phyloP scores from a whole-genome alignment of 441 rosid genomes.

The Dalechampia spathulata region DNA sequence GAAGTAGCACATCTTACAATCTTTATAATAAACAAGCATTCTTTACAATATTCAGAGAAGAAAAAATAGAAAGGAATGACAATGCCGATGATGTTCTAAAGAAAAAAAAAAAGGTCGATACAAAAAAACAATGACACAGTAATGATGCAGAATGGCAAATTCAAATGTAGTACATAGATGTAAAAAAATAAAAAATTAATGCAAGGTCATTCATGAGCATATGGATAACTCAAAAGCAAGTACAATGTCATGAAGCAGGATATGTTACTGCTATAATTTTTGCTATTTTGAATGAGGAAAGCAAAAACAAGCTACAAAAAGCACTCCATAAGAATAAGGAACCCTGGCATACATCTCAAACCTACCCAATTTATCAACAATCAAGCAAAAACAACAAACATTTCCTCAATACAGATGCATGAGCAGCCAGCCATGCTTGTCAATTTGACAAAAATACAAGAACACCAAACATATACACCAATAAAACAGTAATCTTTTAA shows the following conservation, averaged over 20 bases:
- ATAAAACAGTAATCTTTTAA: not conserved
- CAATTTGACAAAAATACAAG: not conserved
- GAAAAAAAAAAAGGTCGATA: not conserved
- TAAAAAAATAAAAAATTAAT: not conserved
- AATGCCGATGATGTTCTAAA: not conserved
- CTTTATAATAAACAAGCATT: not conserved
- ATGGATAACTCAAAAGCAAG: not conserved
- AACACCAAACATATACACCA: not conserved
- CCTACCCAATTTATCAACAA: not conserved
- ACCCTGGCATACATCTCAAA: not conserved
- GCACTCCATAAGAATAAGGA: not conserved
- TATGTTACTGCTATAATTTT: no score
- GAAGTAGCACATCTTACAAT: slow-evolving; percentile 12
- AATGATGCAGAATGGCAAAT: not conserved
- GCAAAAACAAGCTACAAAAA: not conserved
- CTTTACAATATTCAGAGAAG: not conserved
- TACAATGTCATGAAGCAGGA: not conserved
- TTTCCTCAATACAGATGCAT: not conserved
- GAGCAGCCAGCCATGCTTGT: not conserved
- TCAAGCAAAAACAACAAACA: not conserved
- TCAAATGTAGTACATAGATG: not conserved
- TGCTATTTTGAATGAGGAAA: not conserved
- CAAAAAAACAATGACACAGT: not conserved
- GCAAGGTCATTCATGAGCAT: not conserved
- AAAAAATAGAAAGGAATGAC: not conserved